These are phyloP conservation scores for Brassica nigra DNA, from an alignment of 345 rosid species.

Conservation along the genomic window DNA sequence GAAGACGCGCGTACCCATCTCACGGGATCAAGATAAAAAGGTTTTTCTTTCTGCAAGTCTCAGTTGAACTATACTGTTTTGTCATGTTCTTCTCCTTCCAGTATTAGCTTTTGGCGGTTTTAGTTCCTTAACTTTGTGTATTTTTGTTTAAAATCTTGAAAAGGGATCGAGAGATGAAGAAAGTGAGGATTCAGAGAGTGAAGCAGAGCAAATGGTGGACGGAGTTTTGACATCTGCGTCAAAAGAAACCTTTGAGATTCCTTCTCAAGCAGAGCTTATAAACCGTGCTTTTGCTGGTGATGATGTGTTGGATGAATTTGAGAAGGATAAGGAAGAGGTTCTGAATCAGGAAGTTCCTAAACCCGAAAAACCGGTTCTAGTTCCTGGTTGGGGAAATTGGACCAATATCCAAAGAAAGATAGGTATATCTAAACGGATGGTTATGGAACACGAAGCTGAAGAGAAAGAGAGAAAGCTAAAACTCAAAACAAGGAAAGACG, in stretches of 20 bases:
- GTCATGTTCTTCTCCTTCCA: neutral
- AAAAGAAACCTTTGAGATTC: slow-evolving; percentile 60
- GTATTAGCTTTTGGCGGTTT: slow-evolving; percentile 2
- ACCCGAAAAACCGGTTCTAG: slow-evolving; percentile 73
- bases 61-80: neutral
- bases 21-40: slow-evolving; percentile 45
- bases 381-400: slow-evolving; percentile 99
- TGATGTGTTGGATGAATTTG: slow-evolving; percentile 80
- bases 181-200: slow-evolving; percentile 58
- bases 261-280: slow-evolving; percentile 89
- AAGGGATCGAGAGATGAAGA: slow-evolving; percentile 52
- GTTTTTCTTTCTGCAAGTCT: slow-evolving; percentile 36
- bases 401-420: slow-evolving; percentile 68
- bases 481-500: slow-evolving; percentile 83
- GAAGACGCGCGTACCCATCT: slow-evolving; percentile 27
- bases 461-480: slow-evolving; percentile 66
- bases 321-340: slow-evolving; percentile 65
- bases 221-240: slow-evolving; percentile 63
- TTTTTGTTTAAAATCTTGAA: slow-evolving; percentile 26
- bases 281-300: slow-evolving; percentile 91
- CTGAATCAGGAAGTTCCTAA: slow-evolving; percentile 77
- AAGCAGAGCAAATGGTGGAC: slow-evolving; percentile 78
- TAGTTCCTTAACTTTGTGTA: slow-evolving; percentile 2
- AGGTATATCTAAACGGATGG: slow-evolving; percentile 85
- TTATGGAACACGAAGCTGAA: slow-evolving; percentile 69